Conservation (phyloP, 805 yeast genomes). For the Wickerhamomyces silvicola region DNA sequence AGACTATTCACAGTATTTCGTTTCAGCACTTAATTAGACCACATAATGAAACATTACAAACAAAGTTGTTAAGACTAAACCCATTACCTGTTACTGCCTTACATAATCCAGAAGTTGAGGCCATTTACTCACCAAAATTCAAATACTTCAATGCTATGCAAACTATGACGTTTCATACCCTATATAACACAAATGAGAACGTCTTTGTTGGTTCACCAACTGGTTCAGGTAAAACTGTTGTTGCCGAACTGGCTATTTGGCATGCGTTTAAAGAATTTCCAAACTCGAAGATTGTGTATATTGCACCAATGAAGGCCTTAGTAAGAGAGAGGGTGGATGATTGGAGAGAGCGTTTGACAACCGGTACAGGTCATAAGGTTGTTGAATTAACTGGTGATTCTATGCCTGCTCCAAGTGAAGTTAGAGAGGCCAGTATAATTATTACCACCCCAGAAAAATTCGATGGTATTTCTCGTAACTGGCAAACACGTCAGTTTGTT, state of each 20-base stretch:
- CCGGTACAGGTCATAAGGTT: constrained; percentile 85
- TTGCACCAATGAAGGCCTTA: constrained; percentile 88
- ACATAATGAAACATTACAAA: constrained; percentile 76
- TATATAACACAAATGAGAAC: constrained; percentile 72
- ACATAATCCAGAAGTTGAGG: constrained; percentile 59
- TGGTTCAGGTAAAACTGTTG: constrained; percentile 97
- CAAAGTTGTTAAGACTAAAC: constrained; percentile 70
- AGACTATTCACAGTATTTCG: constrained; percentile 66
- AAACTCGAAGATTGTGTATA: constrained; percentile 83
- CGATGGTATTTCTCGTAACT: constrained; percentile 95
- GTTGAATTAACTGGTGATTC: constrained; percentile 91
- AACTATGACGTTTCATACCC: constrained; percentile 89
- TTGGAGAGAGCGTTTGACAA: constrained; percentile 63
- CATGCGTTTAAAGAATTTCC: constrained; percentile 85
- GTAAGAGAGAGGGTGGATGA: constrained; percentile 97
- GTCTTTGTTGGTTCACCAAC: constrained; percentile 97
- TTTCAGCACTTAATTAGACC: constrained; percentile 90
- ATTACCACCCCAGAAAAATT: constrained; percentile 96
- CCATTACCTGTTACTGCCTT: constrained; percentile 84
- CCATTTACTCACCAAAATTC: constrained; percentile 61
- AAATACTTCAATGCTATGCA: constrained; percentile 97
- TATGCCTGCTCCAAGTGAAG: constrained; percentile 80
- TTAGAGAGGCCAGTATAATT: constrained; percentile 73
- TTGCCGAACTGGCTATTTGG: constrained; percentile 96
- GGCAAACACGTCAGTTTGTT: constrained; percentile 80